Percentiles rank a stretch among this genome's conserved stretches.
Conservation (phyloP, 495 filamentous ascomycete genomes). For the Glutinoglossum americanum region DNA sequence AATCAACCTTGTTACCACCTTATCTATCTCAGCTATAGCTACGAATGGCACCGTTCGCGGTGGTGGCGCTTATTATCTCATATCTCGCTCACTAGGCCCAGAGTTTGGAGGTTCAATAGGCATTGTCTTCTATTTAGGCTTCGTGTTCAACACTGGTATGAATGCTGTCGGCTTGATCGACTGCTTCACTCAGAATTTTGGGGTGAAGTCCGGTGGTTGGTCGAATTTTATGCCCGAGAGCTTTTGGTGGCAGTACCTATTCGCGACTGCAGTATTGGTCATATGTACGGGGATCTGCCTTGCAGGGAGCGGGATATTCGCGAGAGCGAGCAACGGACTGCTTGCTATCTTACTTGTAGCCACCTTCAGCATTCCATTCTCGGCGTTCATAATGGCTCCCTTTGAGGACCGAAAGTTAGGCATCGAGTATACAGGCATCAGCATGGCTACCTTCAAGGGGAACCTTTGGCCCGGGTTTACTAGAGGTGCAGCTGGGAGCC, state of each 20-base stretch:
- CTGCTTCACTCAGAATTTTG: constrained; percentile 61
- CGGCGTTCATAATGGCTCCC: constrained; percentile 40
- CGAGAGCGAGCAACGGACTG: constrained; percentile 60
- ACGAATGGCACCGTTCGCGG: constrained; percentile 79
- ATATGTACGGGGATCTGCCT: constrained; percentile 61
- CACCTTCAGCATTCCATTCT: constrained; percentile 66
- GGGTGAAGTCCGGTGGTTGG: constrained; percentile 32
- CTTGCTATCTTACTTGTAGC: constrained; percentile 49
- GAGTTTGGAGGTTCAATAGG: constrained; percentile 87
- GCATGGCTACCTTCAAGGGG: constrained; percentile 39
- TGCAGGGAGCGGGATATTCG: constrained; percentile 61
- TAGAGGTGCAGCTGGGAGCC: constrained; percentile 43
- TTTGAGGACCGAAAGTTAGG: constrained; percentile 38
- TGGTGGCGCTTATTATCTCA: constrained; percentile 75
- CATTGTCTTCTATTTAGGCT: constrained; percentile 70
- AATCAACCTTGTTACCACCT: constrained; percentile 64
- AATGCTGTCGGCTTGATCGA: constrained; percentile 77
- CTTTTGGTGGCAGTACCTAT: constrained; percentile 61
- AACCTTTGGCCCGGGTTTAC: constrained; percentile 54
- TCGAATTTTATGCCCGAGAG: constrained; percentile 42
- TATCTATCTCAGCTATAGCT: constrained; percentile 74
- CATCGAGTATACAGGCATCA: constrained; percentile 58
- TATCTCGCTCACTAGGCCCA: constrained; percentile 66
- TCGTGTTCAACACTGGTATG: constrained; percentile 70
- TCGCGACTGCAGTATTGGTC: constrained; percentile 48